Percentiles rank a stretch among this genome's conserved stretches.
These are phyloP conservation scores for Xanthoconium separans DNA, from an alignment of 1,284 basidiomycete species.

Conservation along the genomic window DNA sequence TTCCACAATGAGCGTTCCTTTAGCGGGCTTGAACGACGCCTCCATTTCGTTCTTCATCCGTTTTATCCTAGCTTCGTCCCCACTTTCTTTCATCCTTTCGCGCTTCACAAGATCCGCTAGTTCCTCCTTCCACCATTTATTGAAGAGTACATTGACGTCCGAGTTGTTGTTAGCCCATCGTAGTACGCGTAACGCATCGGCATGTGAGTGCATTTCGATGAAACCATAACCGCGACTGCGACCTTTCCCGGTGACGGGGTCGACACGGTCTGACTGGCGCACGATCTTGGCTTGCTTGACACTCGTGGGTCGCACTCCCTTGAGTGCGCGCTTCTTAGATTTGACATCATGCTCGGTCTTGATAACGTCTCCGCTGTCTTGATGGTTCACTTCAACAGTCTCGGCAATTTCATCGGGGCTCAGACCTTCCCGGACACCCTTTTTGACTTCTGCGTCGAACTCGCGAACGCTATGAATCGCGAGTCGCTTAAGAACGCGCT, in stretches of 20 bases:
- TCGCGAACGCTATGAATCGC: constrained; percentile 78
- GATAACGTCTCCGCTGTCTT: constrained; percentile 26
- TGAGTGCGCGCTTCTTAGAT: constrained; percentile 34
- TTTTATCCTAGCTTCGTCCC: constrained; percentile 50
- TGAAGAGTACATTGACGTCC: constrained; percentile 61
- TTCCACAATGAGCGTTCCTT: constrained; percentile 79
- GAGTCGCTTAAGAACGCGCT: constrained; percentile 86
- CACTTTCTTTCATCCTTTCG: constrained; percentile 49
- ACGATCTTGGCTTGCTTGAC: constrained; percentile 92
- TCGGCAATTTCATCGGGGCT: constrained; percentile 71
- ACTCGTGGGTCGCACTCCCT: constrained; percentile 52
- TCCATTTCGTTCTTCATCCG: constrained; percentile 63
- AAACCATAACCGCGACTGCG: constrained; percentile 95
- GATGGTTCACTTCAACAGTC: constrained; percentile 27
- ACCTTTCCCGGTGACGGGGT: constrained; percentile 83
- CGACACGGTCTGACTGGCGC: constrained; percentile 82
- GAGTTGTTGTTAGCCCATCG: constrained; percentile 94
- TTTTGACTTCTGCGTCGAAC: constrained; percentile 81
- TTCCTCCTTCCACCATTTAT: constrained; percentile 84
- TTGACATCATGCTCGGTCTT: constrained; percentile 30
- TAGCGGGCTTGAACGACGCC: constrained; percentile 41
- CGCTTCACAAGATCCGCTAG: constrained; percentile 65
- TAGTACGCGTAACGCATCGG: constrained; percentile 87
- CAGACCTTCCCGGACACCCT: constrained; percentile 60
- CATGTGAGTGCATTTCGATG: constrained; percentile 85